Conservation (phyloP, 305 asterid species). For the Fraxinus latifolia region DNA sequence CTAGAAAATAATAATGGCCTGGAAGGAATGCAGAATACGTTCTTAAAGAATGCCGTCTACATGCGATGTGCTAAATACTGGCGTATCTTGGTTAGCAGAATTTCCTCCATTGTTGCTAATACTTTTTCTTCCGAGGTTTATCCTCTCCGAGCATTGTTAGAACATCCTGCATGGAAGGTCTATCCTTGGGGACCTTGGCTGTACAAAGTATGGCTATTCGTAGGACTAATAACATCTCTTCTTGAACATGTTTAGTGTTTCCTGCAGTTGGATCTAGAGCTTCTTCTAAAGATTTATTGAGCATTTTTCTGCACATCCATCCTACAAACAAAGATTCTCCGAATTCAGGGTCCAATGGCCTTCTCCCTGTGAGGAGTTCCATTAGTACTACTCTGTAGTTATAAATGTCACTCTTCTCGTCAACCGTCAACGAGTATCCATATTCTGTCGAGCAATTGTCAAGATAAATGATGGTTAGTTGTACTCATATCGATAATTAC, state of each 20-base stretch:
- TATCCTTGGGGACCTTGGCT: constrained; percentile 72
- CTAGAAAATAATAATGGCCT: not conserved
- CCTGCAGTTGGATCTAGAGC: constrained; percentile 65
- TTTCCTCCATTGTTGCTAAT: constrained; percentile 38
- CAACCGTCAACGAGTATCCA: constrained; percentile 63
- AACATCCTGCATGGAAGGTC: constrained; percentile 92
- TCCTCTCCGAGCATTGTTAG: constrained; percentile 80
- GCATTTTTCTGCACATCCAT: constrained; percentile 59
- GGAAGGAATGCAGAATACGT: not conserved
- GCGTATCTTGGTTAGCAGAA: constrained; percentile 42
- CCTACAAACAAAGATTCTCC: constrained; percentile 73
- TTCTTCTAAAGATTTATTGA: constrained; percentile 56
- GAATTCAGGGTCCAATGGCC: constrained; percentile 67
- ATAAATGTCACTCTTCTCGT: constrained; percentile 79
- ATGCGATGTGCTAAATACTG: constrained; percentile 65
- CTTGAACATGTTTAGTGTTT: constrained; percentile 57
- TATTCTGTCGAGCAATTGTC: constrained; percentile 49
- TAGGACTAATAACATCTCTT: constrained; percentile 80
- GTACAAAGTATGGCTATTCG: constrained; percentile 69
- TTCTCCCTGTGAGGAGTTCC: constrained; percentile 78
- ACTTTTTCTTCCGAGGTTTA: constrained; percentile 60
- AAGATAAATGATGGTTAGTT: not conserved
- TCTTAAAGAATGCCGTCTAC: constrained; percentile 52
- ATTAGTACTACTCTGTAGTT: constrained; percentile 82
- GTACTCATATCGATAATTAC: not conserved